Conservation (phyloP, 176 grass and related monocot genomes). For the Calamus simplicifolius region DNA sequence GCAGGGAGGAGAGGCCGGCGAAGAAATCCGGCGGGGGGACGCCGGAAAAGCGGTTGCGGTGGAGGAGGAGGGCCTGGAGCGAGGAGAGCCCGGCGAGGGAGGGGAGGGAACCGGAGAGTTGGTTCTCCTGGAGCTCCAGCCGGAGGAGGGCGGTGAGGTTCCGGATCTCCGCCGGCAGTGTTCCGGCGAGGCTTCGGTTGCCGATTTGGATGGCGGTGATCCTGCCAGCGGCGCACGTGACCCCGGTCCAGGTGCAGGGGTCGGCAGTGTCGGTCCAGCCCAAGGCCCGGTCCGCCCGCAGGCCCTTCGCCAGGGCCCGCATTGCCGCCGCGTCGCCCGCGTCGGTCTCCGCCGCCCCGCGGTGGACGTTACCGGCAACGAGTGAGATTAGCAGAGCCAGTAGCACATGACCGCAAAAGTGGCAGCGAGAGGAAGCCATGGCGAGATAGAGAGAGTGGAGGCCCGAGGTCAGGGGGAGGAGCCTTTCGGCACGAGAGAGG, state of each 20-base stretch:
- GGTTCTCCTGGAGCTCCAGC: slow-evolving; percentile 56
- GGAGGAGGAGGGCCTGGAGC: slow-evolving; percentile 39
- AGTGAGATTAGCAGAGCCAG: neutral
- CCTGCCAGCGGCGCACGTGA: slow-evolving; percentile 34
- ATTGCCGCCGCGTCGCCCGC: slow-evolving; percentile 41
- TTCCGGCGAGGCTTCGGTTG: slow-evolving; percentile 15
- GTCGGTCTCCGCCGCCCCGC: slow-evolving; percentile 2
- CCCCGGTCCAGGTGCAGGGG: slow-evolving; percentile 47
- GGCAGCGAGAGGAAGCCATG: too few species aligned
- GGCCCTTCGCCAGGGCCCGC: slow-evolving; percentile 28
- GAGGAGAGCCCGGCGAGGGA: slow-evolving; percentile 32
- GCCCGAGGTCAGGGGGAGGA: too few species aligned
- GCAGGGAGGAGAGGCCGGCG: slow-evolving; percentile 39
- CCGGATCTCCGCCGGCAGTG: slow-evolving; percentile 41
- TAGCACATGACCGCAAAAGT: neutral
- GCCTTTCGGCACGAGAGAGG: neutral
- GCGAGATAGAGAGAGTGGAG: too few species aligned
- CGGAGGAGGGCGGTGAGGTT: slow-evolving; percentile 47
- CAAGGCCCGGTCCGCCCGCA: slow-evolving; percentile 31
- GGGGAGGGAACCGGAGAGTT: slow-evolving; percentile 43
- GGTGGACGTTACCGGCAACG: neutral
- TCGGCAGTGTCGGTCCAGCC: slow-evolving; percentile 31
- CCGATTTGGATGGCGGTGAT: slow-evolving; percentile 51
- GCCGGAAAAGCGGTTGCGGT: slow-evolving; percentile 37
- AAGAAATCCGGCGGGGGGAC: slow-evolving; percentile 51